Evolutionary conservation across 768 basidiomycete genomes (phyloP), one percentile per base, ranked within the genome.

Genomic region (Lactarius akahatsu): DNA sequence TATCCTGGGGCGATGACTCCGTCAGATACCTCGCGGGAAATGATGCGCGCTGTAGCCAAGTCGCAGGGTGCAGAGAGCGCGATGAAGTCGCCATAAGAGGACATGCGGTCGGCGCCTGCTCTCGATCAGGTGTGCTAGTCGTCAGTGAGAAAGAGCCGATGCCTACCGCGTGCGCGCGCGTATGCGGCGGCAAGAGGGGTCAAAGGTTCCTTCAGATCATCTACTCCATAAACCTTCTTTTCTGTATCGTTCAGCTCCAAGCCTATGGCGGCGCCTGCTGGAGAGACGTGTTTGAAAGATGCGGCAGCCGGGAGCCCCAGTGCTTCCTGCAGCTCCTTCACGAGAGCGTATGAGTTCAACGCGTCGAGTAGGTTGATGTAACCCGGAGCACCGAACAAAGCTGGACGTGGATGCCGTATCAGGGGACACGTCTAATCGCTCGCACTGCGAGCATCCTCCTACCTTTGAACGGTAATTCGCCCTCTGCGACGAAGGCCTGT

Each of bases 281-380:
- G 97, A 20, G 96, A 98, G 66, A 99, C 97, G 74, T 99, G 97
- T 80, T 99, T 99, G 88, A 98, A 99, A 0, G 96, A 98, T 0
- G 97, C 96, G 15, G 97, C 96, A 16, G 97, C 97, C 20, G 97
- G 96, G 56, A 98, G 86, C 41, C 81, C 78, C 64, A 98, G 85
- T 0, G 92, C 92, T 65, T 86, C 91, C 56, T 93, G 88, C 3
- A 99, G 85, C 75, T 99, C 97, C 73, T 89, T 92, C 64, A 99
- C 97, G 47, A 99, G 85, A 1, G 93, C 96, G 74, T 91, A 99
- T 4, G 96, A 96, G 79, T 98, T 98, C 72, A 99, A 85, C 1
- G 96, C 97, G 73, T 98, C 97, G 61, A 99, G 83, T 8, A 98
- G 86, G 80, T 99, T 99, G 81, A 99, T 98, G 77, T 98, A 98